Base-by-base conservation (phyloP, 2,329 filamentous ascomycete genomes). In the Eutypella sp. region DNA sequence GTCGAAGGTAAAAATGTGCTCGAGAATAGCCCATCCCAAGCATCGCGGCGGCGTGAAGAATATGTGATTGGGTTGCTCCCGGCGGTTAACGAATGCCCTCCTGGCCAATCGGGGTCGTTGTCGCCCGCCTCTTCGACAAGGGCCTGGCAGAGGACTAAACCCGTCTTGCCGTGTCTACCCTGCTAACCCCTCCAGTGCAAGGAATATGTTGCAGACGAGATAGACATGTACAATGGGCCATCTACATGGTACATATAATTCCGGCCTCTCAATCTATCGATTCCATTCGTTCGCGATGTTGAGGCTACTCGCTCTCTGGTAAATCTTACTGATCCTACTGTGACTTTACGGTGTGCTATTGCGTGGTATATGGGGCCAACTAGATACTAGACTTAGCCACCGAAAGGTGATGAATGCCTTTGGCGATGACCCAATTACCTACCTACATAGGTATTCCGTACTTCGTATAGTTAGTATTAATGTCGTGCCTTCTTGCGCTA, bases 11-110 rank as follows among this genome's bases (percentile, higher is more conserved):
- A 42, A 40, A 39, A 24, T 39, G 19, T 22, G 22, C 33, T 42
- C 11, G 38, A 55, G 47, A 55, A 57, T 55, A 55, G 54, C 25
- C 7, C 25, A 7, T 13, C 7, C 7, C 7, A 29, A 29, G 29
- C 48, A 51, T 22, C 36, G 36, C 10, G 13, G 20, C 20, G 2
- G 36, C 13, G 13, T 20, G 36, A 22, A 39, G 18, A 23, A n/a
- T n/a, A 39, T 19, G 1, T 39, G 36, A 39, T 39, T 39, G 36
- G 36, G 36, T 19, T 24, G 20, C 22, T 20, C 11, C 23, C 18
- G 36, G 36, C 36, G 36, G 36, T 39, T 39, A 39, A 19, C n/a
- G 5, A 24, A n/a, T 11, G 15, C n/a, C 20, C 15, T 9, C 23
- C 19, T 23, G 23, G 20, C 36, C 36, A 39, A 39, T 39, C 19